Conservation (phyloP, 257 asterid genomes). For the Gynochthodes officinalis region DNA sequence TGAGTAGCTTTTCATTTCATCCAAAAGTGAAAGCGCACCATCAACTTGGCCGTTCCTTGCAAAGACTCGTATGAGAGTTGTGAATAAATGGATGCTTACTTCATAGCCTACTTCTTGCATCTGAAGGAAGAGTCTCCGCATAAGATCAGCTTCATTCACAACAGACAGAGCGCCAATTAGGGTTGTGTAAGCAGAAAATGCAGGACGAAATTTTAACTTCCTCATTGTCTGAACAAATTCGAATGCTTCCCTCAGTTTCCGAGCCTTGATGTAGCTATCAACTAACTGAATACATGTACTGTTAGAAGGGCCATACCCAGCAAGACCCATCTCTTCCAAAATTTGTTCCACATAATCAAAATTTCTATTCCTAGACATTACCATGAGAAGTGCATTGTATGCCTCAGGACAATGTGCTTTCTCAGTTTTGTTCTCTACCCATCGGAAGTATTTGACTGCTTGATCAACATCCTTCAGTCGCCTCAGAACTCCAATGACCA, state of each 20-base stretch:
- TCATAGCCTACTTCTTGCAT: conserved; percentile 95
- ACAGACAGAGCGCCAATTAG: conserved; percentile 76
- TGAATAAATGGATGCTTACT: conserved; percentile 77
- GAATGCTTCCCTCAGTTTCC: conserved; percentile 56
- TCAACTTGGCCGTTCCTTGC: conserved; percentile 88
- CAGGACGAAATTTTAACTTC: conserved; percentile 67
- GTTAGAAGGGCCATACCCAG: conserved; percentile 67
- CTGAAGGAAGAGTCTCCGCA: conserved; percentile 77
- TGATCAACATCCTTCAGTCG: conserved; percentile 61
- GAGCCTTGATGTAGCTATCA: conserved; percentile 46
- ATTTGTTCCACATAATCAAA: conserved; percentile 50
- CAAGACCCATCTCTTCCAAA: conserved; percentile 84
- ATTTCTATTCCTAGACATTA: conserved; percentile 56
- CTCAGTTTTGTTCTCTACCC: conserved; percentile 65
- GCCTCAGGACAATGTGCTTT: conserved; percentile 61
- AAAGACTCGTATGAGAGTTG: conserved; percentile 70
- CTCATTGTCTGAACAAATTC: conserved; percentile 79
- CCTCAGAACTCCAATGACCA: conserved; percentile 75
- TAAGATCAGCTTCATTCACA: conserved; percentile 58
- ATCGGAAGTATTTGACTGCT: conserved; percentile 65
- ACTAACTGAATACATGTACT: conserved; percentile 62
- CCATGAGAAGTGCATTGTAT: conserved; percentile 69
- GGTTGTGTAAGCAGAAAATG: conserved; percentile 93
- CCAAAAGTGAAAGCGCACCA: conserved; percentile 78
- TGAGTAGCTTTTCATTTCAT: conserved; percentile 81